Percentiles rank a stretch among this genome's conserved stretches.
phyloP scores from a whole-genome alignment of 345 rosid genomes.

The Corchorus olitorius region DNA sequence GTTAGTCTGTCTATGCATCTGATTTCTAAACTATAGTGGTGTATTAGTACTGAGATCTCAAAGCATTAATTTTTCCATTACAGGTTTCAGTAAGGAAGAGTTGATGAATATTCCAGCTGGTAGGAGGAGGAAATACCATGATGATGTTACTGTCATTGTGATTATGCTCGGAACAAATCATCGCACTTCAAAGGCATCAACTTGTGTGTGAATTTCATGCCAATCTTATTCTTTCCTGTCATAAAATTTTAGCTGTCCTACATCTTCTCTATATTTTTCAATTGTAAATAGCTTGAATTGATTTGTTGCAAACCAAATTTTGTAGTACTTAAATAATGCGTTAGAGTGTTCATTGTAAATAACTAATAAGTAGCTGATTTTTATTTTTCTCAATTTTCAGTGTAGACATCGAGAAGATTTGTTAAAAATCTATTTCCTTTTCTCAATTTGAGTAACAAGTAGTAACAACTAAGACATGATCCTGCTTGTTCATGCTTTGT shows the following conservation, averaged over 20 bases:
- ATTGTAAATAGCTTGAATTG: conserved; percentile 26
- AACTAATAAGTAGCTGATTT: not conserved
- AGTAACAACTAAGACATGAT: not conserved
- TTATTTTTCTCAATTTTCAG: not conserved
- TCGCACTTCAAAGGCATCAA: conserved; percentile 89
- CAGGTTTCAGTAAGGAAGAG: conserved; percentile 89
- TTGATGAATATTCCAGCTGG: conserved; percentile 93
- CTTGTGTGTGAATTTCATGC: conserved; percentile 34
- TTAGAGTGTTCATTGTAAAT: not conserved
- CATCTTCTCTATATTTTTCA: conserved; percentile 15
- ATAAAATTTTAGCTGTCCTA: not conserved
- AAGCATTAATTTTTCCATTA: conserved; percentile 2
- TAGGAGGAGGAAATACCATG: conserved; percentile 91
- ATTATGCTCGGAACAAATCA: conserved; percentile 81
- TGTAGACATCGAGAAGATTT: conserved; percentile 3
- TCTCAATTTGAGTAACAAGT: not conserved
- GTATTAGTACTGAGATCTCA: not conserved
- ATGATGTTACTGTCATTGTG: conserved; percentile 88
- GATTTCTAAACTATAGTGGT: not conserved
- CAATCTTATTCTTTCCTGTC: conserved; percentile 4
- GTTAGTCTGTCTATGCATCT: not conserved
- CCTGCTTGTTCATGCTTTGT: not conserved
- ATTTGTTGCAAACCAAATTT: conserved; percentile 23
- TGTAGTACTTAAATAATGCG: not conserved
- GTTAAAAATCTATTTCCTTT: not conserved